These are phyloP conservation scores for Fusarium hostae DNA, from an alignment of 2,329 filamentous ascomycete species.

Conservation along the genomic window DNA sequence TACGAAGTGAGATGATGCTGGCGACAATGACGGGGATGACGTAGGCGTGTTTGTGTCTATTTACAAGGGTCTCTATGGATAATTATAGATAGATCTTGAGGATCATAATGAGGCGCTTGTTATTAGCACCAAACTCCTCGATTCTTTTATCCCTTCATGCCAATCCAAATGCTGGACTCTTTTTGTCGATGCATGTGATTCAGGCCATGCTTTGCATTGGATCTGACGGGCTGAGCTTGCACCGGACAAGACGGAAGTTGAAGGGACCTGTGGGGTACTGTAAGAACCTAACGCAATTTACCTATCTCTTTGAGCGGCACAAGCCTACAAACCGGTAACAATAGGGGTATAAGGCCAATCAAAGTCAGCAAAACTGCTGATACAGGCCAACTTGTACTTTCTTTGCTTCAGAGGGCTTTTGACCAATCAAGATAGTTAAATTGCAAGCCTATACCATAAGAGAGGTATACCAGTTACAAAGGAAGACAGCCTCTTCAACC, in stretches of 20 bases:
- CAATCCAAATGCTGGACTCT: neutral
- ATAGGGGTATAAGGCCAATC: no score
- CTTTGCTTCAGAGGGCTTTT: no score
- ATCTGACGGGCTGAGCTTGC: neutral
- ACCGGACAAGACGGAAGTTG: neutral
- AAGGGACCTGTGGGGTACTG: conserved; percentile 32
- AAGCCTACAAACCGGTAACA: no score
- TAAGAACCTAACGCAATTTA: neutral
- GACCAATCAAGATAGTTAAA: no score
- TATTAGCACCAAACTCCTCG: neutral
- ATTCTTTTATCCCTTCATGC: neutral
- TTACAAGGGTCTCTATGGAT: conserved; percentile 14
- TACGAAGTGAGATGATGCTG: conserved; percentile 32
- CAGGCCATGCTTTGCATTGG: neutral
- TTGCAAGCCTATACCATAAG: no score
- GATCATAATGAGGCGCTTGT: neutral
- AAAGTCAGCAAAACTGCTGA: no score
- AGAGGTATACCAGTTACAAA: no score
- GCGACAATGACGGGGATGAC: conserved; percentile 32
- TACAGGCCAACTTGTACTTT: no score
- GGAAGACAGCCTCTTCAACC: no score
- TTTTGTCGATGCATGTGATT: conserved; percentile 24
- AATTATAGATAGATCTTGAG: conserved; percentile 15
- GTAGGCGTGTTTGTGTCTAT: conserved; percentile 26
- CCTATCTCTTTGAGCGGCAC: no score